Evolutionary conservation across 1,139 yeast species (phyloP), one percentile per base, ranked within the genome.

Genomic region (Yamadazyma triangularis): DNA sequence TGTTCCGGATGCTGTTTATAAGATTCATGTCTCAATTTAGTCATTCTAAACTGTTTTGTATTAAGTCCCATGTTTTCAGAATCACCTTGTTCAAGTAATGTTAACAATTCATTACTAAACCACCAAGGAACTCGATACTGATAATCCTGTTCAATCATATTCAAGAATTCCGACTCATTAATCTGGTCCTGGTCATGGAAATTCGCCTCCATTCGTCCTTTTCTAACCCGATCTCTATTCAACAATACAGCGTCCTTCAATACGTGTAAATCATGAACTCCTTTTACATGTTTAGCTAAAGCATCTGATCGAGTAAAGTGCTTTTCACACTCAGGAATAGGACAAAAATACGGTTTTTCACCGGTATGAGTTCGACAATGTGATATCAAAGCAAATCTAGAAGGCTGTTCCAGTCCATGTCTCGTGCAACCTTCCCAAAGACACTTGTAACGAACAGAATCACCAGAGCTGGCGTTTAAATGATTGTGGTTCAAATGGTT

Each of bases 301-400:
- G 80, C 83, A 40, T 77, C 85, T 1, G 79, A 63, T 34, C 80
- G 52, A 1, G 76, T 67, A 45, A 79, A 80, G 31, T 69, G 70
- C 38, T 75, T 69, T 35, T 71, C 74, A 54, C 91, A 83, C 45
- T 79, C 87, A 1, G 87, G 87, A 10, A 80, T 64, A 0, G 78
- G 69, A 48, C 93, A 83, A 41, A 68, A 75, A 46, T 75, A 79
- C 20, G 85, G 85, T 41, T 71, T 70, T 45, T 79, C 85, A 0
- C 83, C 80, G 0, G 85, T 75, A 48, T 81, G 89, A 2, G 76
- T 64, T 31, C 86, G 54, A 45, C 80, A 62, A 48, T 81, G 89
- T 0, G 81, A 65, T 1, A 77, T 65, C 21, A 81, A 61, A 1
- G 81, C 81, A 53, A 74, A 71, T 34, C 79, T 51, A 6, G 79